These are phyloP conservation scores for Vaccinium myrtillus DNA, from an alignment of 148 eudicot genomes.

Conservation along the genomic window DNA sequence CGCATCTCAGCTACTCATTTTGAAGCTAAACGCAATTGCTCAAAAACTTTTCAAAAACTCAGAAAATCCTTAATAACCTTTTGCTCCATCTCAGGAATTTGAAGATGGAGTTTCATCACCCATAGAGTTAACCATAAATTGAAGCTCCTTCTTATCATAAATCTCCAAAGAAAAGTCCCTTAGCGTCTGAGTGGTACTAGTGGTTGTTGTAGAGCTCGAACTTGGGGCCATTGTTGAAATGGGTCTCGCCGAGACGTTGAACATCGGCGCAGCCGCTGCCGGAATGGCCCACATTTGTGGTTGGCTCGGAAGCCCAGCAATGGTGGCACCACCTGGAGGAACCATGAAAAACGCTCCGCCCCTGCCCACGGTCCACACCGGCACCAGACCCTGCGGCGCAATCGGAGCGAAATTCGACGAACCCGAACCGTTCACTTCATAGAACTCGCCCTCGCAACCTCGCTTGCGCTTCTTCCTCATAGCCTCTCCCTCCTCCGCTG, in stretches of 20 bases:
- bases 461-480: constrained; percentile 39
- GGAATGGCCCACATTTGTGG: constrained; percentile 77
- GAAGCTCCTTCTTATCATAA: constrained; percentile 70
- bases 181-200: constrained; percentile 28
- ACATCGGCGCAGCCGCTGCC: constrained; percentile 46
- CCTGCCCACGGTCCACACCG: constrained; percentile 53
- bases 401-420: constrained; percentile 50
- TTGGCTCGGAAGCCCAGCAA: constrained; percentile 33
- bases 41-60: neutral
- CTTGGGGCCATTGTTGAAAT: constrained; percentile 12
- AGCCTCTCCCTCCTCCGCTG: constrained; percentile 17
- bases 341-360: constrained; percentile 29
- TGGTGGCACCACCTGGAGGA: constrained; percentile 20
- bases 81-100: constrained; percentile 19
- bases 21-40: neutral
- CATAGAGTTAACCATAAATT: constrained; percentile 57
- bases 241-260: constrained; percentile 46
- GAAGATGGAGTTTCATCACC: constrained; percentile 27
- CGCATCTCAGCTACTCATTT: neutral
- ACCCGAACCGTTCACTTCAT: constrained; percentile 30
- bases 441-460: constrained; percentile 46
- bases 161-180: constrained; percentile 66
- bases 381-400: constrained; percentile 50
- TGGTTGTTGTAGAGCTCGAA: neutral
- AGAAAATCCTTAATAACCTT: neutral